These are phyloP conservation scores for Tylopilus sp. DNA, from an alignment of 1,284 basidiomycete species.

Conservation along the genomic window DNA sequence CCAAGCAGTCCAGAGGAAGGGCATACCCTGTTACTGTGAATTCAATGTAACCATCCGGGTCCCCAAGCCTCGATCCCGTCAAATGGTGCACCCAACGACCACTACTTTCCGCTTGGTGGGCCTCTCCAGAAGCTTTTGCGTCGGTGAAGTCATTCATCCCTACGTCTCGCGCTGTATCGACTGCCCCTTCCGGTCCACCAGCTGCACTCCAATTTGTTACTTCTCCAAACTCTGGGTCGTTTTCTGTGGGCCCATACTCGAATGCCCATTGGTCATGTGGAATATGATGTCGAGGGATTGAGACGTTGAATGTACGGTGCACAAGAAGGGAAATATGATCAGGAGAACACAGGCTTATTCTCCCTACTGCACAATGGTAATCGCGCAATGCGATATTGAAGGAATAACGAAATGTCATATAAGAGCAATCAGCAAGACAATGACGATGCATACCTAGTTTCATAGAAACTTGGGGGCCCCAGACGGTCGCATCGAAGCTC, in stretches of 20 bases:
- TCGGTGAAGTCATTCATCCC: slow-evolving; percentile 28
- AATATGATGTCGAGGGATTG: slow-evolving; percentile 92
- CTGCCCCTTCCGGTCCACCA: slow-evolving; percentile 21
- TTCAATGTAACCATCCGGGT: slow-evolving; percentile 62
- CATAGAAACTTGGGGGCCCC: slow-evolving; percentile 87
- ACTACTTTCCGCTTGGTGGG: slow-evolving; percentile 39
- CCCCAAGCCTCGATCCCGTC: slow-evolving; percentile 73
- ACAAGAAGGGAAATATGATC: slow-evolving; percentile 93
- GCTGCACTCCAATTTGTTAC: slow-evolving; percentile 26
- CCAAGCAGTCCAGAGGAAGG: neutral
- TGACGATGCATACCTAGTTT: slow-evolving; percentile 60
- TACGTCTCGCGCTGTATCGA: slow-evolving; percentile 24
- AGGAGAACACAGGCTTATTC: slow-evolving; percentile 86
- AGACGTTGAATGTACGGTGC: slow-evolving; percentile 95
- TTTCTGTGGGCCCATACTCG: slow-evolving; percentile 76
- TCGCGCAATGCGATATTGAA: neutral
- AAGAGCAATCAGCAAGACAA: neutral
- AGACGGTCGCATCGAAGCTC: slow-evolving; percentile 81
- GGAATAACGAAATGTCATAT: slow-evolving; percentile 3
- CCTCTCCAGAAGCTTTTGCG: slow-evolving; percentile 26
- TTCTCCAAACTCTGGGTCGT: slow-evolving; percentile 66
- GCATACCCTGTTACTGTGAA: slow-evolving; percentile 89
- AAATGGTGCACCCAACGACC: slow-evolving; percentile 82
- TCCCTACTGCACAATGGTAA: slow-evolving; percentile 57
- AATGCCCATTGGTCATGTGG: slow-evolving; percentile 81